A percentile compares a stretch with the other conserved stretches of the same genome.
Conservation (phyloP, 768 basidiomycete species). For the Xerocomus brunneocitrinus region DNA sequence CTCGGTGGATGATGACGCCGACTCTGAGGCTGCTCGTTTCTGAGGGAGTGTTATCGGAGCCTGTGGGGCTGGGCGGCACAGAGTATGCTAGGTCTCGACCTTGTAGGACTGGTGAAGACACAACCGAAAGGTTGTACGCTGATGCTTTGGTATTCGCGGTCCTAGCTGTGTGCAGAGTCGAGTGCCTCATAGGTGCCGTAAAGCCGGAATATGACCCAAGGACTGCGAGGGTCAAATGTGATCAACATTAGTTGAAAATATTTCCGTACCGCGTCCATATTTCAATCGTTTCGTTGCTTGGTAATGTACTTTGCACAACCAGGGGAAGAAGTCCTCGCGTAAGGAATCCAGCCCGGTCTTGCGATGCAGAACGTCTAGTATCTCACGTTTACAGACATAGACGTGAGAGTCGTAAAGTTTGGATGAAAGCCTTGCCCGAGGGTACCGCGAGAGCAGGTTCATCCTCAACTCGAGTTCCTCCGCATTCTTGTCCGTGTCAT, state of each 20-base stretch:
- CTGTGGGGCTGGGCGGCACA: conserved; percentile 43
- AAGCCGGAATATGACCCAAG: conserved; percentile 43
- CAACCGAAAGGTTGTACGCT: neutral
- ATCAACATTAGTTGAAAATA: neutral
- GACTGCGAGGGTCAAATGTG: conserved; percentile 29
- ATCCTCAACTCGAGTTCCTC: conserved; percentile 75
- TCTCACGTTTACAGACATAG: conserved; percentile 74
- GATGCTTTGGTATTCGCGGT: conserved; percentile 14
- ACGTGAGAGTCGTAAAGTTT: conserved; percentile 83
- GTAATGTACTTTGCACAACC: conserved; percentile 86
- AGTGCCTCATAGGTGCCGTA: conserved; percentile 44
- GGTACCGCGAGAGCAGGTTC: conserved; percentile 74
- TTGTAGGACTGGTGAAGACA: conserved; percentile 20
- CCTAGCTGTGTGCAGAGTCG: conserved; percentile 40
- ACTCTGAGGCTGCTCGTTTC: conserved; percentile 52
- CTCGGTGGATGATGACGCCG: conserved; percentile 56
- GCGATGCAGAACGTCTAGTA: conserved; percentile 66
- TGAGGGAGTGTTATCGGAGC: conserved; percentile 33
- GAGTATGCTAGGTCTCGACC: conserved; percentile 34
- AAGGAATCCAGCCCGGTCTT: conserved; percentile 76
- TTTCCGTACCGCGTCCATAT: conserved; percentile 49
- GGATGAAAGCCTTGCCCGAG: conserved; percentile 62
- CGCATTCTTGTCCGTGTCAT: conserved; percentile 60
- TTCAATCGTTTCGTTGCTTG: conserved; percentile 54
- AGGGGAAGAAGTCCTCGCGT: conserved; percentile 87